These are phyloP conservation scores for Plectosphaerella plurivora DNA, from an alignment of 2,329 filamentous ascomycete species.

Conservation along the genomic window DNA sequence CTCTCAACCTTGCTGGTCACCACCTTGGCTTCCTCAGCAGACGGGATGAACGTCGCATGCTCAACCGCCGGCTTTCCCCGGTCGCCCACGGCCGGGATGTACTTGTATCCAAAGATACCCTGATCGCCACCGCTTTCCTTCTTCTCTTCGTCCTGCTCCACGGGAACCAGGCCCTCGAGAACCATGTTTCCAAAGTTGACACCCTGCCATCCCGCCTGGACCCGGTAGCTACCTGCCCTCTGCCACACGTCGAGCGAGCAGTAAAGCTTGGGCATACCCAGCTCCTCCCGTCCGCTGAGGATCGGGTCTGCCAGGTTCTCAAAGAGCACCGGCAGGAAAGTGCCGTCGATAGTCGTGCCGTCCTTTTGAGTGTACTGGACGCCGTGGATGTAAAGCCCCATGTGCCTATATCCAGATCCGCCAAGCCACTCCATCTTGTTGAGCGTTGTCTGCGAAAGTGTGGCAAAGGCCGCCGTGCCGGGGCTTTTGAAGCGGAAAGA, in stretches of 20 bases:
- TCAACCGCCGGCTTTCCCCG: constrained; percentile 48
- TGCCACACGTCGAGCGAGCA: constrained; percentile 41
- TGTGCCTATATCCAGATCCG: constrained; percentile 51
- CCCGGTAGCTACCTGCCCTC: constrained; percentile 22
- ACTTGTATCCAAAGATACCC: constrained; percentile 50
- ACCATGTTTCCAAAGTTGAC: constrained; percentile 32
- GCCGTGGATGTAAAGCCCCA: constrained; percentile 59
- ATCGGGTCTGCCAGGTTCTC: constrained; percentile 57
- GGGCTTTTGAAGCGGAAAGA: constrained; percentile 36
- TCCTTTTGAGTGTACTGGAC: constrained; percentile 50
- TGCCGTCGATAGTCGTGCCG: constrained; percentile 42
- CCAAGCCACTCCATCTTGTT: constrained; percentile 56
- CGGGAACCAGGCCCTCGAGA: constrained; percentile 25
- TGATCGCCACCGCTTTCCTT: constrained; percentile 24
- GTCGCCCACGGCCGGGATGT: constrained; percentile 50
- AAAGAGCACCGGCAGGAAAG: constrained; percentile 53
- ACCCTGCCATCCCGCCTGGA: constrained; percentile 37
- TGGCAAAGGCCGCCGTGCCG: constrained; percentile 38
- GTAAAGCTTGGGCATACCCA: constrained; percentile 58
- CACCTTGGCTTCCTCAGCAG: constrained; percentile 27
- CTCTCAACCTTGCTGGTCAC: constrained; percentile 23
- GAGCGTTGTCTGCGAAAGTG: constrained; percentile 35
- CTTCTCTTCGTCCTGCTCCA: constrained; percentile 6
- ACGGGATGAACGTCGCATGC: constrained; percentile 34
- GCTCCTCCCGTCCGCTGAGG: constrained; percentile 53